Base-by-base conservation (phyloP, 495 filamentous ascomycete species). In the Penicillium atrosanguineum region DNA sequence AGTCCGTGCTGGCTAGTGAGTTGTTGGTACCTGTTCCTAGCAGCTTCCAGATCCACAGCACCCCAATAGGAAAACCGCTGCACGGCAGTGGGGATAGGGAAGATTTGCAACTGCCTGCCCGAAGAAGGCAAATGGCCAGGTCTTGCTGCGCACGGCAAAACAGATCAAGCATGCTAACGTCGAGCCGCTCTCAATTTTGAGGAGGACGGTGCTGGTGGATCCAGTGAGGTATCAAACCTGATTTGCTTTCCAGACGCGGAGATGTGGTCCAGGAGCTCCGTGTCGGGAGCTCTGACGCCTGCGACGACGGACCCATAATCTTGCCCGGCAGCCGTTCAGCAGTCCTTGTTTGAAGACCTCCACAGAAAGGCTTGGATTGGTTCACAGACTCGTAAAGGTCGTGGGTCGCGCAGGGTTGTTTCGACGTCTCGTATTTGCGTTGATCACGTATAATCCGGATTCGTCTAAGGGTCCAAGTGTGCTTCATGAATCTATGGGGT, bases 401-500 rank as follows among this genome's bases (percentile, higher is more conserved):
- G 14, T 39, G 37, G 37, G 11, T 39, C 34, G n/a, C 23, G 42
- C 50, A 52, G 34, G 43, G 44, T 45, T 39, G 46, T 1, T 25
- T 51, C 9, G 46, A 59, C 46, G 56, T 55, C 56, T 59, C 52
- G 25, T 44, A 25, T 47, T 28, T 45, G 15, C 38, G 47, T 47
- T 31, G 47, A 53, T 58, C 20, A 19, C 12, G 37, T n/a, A 50
- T 20, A 19, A 2, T 29, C 21, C n/a, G 26, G 3, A 7, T 16
- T 12, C 31, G 14, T 15, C 8, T n/a, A 1, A 37, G 34, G 34
- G 34, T 9, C 7, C 34, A 37, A 37, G 37, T n/a, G 16, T n/a
- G 16, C 37, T 6, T n/a, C 37, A 39, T 39, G 1, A 18, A 31
- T 8, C 28, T 31, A 31, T 12, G 28, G 28, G 11, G 28, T 7